phyloP scores from a whole-genome alignment of 192 early-diverging fungal genomes.

The Coemansia interrupta region DNA sequence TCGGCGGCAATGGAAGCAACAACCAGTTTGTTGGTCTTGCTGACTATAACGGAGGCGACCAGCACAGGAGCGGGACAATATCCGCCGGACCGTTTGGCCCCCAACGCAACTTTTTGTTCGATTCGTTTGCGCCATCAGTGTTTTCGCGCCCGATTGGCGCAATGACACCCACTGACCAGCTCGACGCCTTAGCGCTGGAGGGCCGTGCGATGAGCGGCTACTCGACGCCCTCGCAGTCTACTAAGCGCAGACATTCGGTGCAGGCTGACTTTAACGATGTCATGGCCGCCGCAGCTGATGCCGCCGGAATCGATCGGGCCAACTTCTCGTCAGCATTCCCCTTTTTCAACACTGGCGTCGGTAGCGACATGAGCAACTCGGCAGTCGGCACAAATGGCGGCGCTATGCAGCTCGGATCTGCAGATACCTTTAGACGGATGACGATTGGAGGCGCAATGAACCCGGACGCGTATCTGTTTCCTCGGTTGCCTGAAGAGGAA shows the following conservation, averaged over 20 bases:
- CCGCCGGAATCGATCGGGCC: conserved; percentile 35
- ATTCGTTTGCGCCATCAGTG: conserved; percentile 44
- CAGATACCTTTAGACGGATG: conserved; percentile 45
- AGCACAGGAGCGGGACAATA: conserved; percentile 15
- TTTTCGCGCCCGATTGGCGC: conserved; percentile 33
- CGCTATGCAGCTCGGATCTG: conserved; percentile 24
- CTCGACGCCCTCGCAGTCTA: conserved; percentile 42
- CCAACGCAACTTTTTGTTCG: conserved; percentile 26
- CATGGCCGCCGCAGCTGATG: conserved; percentile 35
- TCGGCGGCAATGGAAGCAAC: background rate
- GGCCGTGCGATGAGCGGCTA: conserved; percentile 35
- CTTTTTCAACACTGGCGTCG: conserved; percentile 24
- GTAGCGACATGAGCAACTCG: conserved; percentile 21
- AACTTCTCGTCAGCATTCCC: conserved; percentile 32
- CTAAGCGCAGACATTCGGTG: conserved; percentile 46
- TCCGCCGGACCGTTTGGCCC: conserved; percentile 23
- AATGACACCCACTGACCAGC: conserved; percentile 47
- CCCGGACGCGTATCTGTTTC: conserved; percentile 42
- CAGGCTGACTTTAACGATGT: conserved; percentile 46
- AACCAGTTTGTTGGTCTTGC: conserved; percentile 12
- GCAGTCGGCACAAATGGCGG: background rate
- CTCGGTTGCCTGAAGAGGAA: conserved; percentile 47
- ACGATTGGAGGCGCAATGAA: conserved; percentile 33
- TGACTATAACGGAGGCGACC: conserved; percentile 10
- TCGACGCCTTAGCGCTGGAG: conserved; percentile 49